Conservation (phyloP, 805 yeast species). For the Starmerella bacillaris region DNA sequence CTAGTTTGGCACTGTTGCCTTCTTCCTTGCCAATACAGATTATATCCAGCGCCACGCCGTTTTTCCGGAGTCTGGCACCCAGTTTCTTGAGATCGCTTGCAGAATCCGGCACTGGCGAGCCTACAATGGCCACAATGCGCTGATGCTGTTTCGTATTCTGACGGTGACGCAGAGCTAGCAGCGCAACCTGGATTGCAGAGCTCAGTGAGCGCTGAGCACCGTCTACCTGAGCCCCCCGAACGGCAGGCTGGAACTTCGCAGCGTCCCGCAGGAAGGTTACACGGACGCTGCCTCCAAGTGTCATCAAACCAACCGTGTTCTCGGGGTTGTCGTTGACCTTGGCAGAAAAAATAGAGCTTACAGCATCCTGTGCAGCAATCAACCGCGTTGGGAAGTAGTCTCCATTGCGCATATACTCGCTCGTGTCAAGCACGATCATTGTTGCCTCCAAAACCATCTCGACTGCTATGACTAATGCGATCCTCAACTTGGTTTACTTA, state of each 20-base stretch:
- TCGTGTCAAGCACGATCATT: conserved; percentile 85
- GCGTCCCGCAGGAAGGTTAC: conserved; percentile 74
- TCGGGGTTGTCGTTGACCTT: conserved; percentile 85
- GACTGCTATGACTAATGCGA: no score
- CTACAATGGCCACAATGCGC: conserved; percentile 77
- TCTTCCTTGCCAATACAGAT: conserved; percentile 83
- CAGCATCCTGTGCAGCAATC: conserved; percentile 83
- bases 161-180: conserved; percentile 84
- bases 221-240: conserved; percentile 51
- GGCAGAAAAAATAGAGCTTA: conserved; percentile 67
- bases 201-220: conserved; percentile 50
- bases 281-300: conserved; percentile 80
- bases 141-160: conserved; percentile 85
- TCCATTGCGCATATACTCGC: conserved; percentile 91
- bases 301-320: conserved; percentile 76
- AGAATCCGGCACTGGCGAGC: conserved; percentile 58
- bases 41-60: conserved; percentile 74
- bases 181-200: conserved; percentile 84
- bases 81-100: conserved; percentile 59
- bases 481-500: no score
- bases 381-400: conserved; percentile 77
- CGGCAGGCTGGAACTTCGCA: conserved; percentile 68
- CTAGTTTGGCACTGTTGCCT: conserved; percentile 57
- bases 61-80: conserved; percentile 86
- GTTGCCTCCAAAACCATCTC: conserved; percentile 61